A percentile compares a stretch with the other conserved stretches of the same genome.
These are phyloP conservation scores for Tetradesmus lagerheimii DNA, from an alignment of 139 green algal genomes.

Conservation along the genomic window DNA sequence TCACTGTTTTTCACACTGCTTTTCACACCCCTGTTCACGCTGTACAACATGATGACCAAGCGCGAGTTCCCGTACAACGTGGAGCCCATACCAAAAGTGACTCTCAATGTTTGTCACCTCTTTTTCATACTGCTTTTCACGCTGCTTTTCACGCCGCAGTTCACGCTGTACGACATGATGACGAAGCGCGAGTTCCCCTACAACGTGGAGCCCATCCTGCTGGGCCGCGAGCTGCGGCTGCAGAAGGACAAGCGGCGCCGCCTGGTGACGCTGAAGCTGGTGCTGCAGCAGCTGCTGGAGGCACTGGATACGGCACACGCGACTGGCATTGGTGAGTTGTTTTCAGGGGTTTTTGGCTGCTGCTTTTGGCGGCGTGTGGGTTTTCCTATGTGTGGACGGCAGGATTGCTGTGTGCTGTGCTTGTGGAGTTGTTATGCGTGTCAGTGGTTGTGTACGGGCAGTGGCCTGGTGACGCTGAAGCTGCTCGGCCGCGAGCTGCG, in stretches of 20 bases:
- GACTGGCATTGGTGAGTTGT: constrained; percentile 75
- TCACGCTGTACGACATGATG: constrained; percentile 41
- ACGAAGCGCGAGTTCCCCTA: constrained; percentile 88
- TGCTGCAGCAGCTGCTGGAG: constrained; percentile 81
- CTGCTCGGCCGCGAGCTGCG: constrained; percentile 85
- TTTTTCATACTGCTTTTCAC: too few species aligned
- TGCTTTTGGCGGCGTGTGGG: not conserved
- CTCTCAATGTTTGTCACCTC: too few species aligned
- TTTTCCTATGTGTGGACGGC: too few species aligned
- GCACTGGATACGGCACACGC: constrained; percentile 72
- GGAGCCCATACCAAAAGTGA: too few species aligned
- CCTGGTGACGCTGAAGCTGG: constrained; percentile 62
- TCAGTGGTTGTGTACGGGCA: too few species aligned
- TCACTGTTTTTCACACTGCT: too few species aligned
- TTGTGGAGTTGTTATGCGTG: not conserved
- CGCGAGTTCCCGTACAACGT: constrained; percentile 94
- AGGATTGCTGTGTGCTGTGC: not conserved
- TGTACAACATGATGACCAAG: constrained; percentile 34
- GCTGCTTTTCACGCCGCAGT: not conserved
- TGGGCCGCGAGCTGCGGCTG: constrained; percentile 81
- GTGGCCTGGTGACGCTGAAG: too few species aligned
- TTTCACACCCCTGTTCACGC: too few species aligned
- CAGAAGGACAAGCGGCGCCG: constrained; percentile 56
- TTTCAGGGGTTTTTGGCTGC: not conserved
- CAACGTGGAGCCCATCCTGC: constrained; percentile 88